Conservation (phyloP, 1,284 basidiomycete genomes). For the Megacollybia platyphylla region DNA sequence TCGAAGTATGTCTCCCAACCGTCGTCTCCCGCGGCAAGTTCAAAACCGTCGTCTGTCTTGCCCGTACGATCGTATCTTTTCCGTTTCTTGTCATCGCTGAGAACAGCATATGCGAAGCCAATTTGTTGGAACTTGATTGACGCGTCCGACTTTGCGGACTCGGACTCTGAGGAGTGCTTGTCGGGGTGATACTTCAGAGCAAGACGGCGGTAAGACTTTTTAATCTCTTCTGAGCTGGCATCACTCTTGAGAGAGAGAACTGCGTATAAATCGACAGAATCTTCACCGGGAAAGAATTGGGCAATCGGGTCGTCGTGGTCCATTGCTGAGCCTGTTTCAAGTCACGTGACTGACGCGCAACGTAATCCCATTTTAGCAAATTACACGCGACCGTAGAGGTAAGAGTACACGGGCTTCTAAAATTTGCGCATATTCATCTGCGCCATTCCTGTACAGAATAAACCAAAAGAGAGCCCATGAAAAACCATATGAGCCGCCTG, state of each 20-base stretch:
- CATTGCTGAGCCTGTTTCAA: conserved; percentile 23
- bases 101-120: conserved; percentile 82
- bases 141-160: conserved; percentile 50
- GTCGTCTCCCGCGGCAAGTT: conserved; percentile 60
- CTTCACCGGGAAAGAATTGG: conserved; percentile 67
- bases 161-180: conserved; percentile 60
- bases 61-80: conserved; percentile 76
- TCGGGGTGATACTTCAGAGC: conserved; percentile 83
- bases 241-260: conserved; percentile 46
- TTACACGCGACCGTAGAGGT: neutral
- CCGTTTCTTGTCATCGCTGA: conserved; percentile 67
- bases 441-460: conserved; percentile 34
- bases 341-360: conserved; percentile 7
- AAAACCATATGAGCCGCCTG: conserved; percentile 51
- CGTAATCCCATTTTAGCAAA: neutral
- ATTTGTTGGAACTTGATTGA: conserved; percentile 77
- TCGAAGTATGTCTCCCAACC: conserved; percentile 93
- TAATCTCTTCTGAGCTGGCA: conserved; percentile 56
- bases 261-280: conserved; percentile 63
- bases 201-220: conserved; percentile 74
- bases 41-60: conserved; percentile 70
- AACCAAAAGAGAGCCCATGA: conserved; percentile 51
- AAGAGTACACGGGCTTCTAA: neutral
- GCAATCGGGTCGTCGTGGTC: conserved; percentile 60
- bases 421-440: conserved; percentile 16